Evolutionary conservation across 1,284 basidiomycete species (phyloP).

Genomic region (Porodaedalea pini): DNA sequence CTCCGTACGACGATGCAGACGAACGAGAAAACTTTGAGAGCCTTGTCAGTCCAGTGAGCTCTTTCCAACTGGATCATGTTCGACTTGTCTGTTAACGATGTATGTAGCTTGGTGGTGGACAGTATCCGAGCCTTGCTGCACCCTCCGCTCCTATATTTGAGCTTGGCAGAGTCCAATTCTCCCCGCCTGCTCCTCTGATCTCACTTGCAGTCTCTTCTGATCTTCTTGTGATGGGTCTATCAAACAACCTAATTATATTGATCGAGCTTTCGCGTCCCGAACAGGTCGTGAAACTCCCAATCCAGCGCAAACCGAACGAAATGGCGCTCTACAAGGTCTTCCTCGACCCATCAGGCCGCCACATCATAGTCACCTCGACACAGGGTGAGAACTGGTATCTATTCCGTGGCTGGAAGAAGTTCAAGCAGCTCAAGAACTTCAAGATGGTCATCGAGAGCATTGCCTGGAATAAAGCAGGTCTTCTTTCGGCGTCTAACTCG

Average conservation of each 20-base stretch:
- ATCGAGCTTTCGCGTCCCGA: conserved; percentile 84
- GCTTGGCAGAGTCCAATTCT: conserved; percentile 84
- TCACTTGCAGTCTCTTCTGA: conserved; percentile 83
- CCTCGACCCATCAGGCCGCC: conserved; percentile 88
- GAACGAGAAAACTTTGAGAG: conserved; percentile 38
- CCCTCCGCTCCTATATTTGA: conserved; percentile 70
- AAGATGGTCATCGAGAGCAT: conserved; percentile 88
- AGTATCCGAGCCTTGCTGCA: conserved; percentile 32
- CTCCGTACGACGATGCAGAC: conserved; percentile 53
- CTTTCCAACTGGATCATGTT: conserved; percentile 6
- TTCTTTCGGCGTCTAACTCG: conserved; percentile 59
- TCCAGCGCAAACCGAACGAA: conserved; percentile 68
- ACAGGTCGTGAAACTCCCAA: conserved; percentile 73
- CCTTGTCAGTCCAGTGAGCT: conserved; percentile 37
- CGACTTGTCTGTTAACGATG: conserved; percentile 10
- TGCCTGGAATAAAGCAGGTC: conserved; percentile 86
- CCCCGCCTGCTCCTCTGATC: conserved; percentile 76
- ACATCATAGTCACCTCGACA: conserved; percentile 81
- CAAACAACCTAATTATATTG: conserved; percentile 75
- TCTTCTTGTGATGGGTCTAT: conserved; percentile 78
- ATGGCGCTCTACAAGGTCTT: conserved; percentile 77
- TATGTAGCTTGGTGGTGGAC: conserved; percentile 34
- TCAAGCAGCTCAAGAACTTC: conserved; percentile 73
- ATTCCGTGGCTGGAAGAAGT: conserved; percentile 76
- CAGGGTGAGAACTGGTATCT: conserved; percentile 96